Conservation (phyloP, 129 eudicot genomes). For the Ambrosia artemisiifolia region DNA sequence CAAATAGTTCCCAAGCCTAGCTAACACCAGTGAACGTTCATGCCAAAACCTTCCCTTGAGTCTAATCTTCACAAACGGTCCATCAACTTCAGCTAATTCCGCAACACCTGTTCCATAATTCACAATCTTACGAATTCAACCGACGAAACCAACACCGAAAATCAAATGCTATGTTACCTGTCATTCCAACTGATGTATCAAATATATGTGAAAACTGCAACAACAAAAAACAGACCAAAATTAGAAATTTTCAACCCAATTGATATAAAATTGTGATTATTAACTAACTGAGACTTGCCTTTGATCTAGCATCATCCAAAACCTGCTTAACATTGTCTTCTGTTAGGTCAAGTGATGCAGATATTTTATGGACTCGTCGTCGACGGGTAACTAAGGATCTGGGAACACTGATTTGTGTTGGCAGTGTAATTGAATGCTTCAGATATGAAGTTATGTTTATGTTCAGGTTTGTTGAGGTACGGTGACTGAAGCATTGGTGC, state of each 20-base stretch:
- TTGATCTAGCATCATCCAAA: constrained; percentile 63
- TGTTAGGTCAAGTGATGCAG: constrained; percentile 76
- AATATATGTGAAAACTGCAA: constrained; percentile 83
- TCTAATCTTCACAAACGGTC: constrained; percentile 83
- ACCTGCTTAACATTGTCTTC: constrained; percentile 84
- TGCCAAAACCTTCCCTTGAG: constrained; percentile 90
- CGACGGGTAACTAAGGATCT: constrained; percentile 20
- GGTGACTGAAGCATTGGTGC: constrained; percentile 6
- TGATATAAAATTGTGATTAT: neutral
- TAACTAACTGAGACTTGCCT: constrained; percentile 40
- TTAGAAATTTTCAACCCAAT: neutral
- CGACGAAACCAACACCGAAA: neutral
- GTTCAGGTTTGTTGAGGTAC: constrained; percentile 16
- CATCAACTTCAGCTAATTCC: constrained; percentile 81
- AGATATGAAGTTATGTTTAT: neutral
- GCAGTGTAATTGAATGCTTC: constrained; percentile 11
- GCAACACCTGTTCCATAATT: constrained; percentile 53
- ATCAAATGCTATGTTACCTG: constrained; percentile 43
- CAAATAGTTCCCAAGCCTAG: constrained; percentile 79
- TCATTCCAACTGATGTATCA: constrained; percentile 78
- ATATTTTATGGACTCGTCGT: constrained; percentile 16
- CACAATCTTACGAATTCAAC: neutral
- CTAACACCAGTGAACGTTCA: constrained; percentile 57
- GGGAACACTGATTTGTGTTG: constrained; percentile 5
- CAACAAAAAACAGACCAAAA: neutral